These are phyloP conservation scores for Nakaseomyces nivariensis DNA, from an alignment of 1,139 yeast species.

Conservation along the genomic window DNA sequence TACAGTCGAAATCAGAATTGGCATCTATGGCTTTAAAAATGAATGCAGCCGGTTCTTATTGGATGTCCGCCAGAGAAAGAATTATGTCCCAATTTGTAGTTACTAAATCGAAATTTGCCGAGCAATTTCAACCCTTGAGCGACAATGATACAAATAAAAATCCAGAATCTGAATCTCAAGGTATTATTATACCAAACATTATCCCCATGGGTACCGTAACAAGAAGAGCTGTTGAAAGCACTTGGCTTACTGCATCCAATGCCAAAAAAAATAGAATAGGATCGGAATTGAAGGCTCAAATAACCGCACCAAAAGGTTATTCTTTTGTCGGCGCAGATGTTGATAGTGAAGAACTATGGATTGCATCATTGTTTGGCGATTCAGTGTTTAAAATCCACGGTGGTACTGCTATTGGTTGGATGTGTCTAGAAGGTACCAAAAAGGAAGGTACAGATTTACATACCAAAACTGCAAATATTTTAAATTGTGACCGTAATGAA, in stretches of 20 bases:
- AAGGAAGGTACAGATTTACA: conserved; percentile 87
- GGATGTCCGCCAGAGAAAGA: conserved; percentile 86
- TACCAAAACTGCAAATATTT: conserved; percentile 82
- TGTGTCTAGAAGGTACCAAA: conserved; percentile 96
- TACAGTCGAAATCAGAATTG: conserved; percentile 60
- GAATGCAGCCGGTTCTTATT: conserved; percentile 76
- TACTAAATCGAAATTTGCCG: conserved; percentile 30
- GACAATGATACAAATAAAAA: conserved; percentile 13
- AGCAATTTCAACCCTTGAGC: conserved; percentile 15
- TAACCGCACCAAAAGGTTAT: conserved; percentile 83
- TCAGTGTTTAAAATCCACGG: conserved; percentile 85
- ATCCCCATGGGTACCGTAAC: conserved; percentile 96
- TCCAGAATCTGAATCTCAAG: conserved; percentile 34
- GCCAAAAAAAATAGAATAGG: conserved; percentile 81
- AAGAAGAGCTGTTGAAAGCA: conserved; percentile 90
- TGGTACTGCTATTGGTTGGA: conserved; percentile 96
- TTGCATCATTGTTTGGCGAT: conserved; percentile 91
- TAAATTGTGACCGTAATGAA: conserved; percentile 83
- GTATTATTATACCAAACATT: conserved; percentile 74
- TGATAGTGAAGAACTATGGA: conserved; percentile 97
- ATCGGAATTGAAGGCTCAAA: conserved; percentile 81
- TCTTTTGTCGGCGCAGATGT: conserved; percentile 97
- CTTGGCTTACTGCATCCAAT: conserved; percentile 96
- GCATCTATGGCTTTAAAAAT: conserved; percentile 72
- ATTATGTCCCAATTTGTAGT: conserved; percentile 82